These are phyloP conservation scores for Candida suzukii DNA, from an alignment of 805 yeast species.

Conservation along the genomic window DNA sequence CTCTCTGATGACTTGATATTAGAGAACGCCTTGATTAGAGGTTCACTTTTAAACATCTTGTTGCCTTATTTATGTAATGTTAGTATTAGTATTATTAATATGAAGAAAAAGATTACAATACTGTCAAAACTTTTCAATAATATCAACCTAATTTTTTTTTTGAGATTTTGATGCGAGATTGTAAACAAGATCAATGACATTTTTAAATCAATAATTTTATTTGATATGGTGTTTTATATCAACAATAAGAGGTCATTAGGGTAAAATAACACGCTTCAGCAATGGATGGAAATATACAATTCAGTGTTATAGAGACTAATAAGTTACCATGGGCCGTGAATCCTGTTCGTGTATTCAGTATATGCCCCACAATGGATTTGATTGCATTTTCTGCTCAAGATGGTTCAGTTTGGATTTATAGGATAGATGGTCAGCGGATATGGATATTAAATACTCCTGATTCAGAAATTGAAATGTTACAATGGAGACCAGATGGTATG, in stretches of 20 bases:
- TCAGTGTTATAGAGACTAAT: background rate
- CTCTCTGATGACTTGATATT: conserved; percentile 81
- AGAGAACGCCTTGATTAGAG: conserved; percentile 62
- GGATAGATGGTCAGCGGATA: conserved; percentile 25
- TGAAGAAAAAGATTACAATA: too few species aligned
- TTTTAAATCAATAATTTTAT: too few species aligned
- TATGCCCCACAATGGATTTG: conserved; percentile 30
- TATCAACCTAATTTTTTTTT: too few species aligned
- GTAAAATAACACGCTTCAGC: too few species aligned
- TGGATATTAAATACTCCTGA: conserved; percentile 17
- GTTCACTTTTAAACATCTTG: conserved; percentile 49
- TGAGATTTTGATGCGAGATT: too few species aligned
- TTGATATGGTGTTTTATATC: too few species aligned
- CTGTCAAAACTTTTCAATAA: too few species aligned
- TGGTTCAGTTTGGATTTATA: conserved; percentile 22
- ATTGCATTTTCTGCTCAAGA: conserved; percentile 20
- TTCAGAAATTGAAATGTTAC: background rate
- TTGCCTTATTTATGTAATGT: too few species aligned
- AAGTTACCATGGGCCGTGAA: background rate
- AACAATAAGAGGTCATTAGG: too few species aligned
- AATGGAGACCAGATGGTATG: conserved; percentile 8
- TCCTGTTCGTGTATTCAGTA: background rate
- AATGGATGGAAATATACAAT: background rate
- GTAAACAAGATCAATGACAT: too few species aligned
- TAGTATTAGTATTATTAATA: too few species aligned